Conservation (phyloP, 805 yeast genomes). For the Saturnispora dispora region DNA sequence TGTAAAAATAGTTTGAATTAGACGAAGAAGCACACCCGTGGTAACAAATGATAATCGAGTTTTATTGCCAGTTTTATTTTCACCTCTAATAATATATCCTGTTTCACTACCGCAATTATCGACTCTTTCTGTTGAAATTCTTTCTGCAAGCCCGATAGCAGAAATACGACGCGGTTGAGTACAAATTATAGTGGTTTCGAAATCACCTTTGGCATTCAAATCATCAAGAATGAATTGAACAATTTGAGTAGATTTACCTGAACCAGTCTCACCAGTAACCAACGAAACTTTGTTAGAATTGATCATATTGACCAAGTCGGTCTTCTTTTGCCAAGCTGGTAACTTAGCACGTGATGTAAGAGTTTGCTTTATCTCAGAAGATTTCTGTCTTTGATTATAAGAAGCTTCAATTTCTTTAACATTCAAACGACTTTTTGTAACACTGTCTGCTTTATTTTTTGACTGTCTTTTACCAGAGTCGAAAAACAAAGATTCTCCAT, state of each 20-base stretch:
- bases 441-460: constrained; percentile 5
- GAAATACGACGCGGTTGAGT: constrained; percentile 96
- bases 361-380: constrained; percentile 24
- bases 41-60: constrained; percentile 86
- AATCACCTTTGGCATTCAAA: constrained; percentile 40
- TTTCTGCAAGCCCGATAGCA: constrained; percentile 87
- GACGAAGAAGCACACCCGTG: constrained; percentile 82
- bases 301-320: constrained; percentile 48
- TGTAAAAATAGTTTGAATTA: constrained; percentile 51
- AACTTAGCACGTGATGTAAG: constrained; percentile 41
- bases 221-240: constrained; percentile 83
- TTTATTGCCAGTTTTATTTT: constrained; percentile 47
- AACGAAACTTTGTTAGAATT: constrained; percentile 55
- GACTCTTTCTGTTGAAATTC: constrained; percentile 79
- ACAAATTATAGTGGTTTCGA: constrained; percentile 58
- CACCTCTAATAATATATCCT: constrained; percentile 89
- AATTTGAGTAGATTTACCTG: constrained; percentile 92
- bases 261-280: constrained; percentile 95
- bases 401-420: constrained; percentile 27
- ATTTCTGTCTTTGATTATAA: constrained; percentile 21
- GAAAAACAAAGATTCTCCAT: neutral
- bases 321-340: constrained; percentile 78
- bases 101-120: constrained; percentile 60
- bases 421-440: constrained; percentile 24
- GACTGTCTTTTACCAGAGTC: neutral